phyloP scores from a whole-genome alignment of 2,329 filamentous ascomycete genomes.

The Cladosporium sp. region DNA sequence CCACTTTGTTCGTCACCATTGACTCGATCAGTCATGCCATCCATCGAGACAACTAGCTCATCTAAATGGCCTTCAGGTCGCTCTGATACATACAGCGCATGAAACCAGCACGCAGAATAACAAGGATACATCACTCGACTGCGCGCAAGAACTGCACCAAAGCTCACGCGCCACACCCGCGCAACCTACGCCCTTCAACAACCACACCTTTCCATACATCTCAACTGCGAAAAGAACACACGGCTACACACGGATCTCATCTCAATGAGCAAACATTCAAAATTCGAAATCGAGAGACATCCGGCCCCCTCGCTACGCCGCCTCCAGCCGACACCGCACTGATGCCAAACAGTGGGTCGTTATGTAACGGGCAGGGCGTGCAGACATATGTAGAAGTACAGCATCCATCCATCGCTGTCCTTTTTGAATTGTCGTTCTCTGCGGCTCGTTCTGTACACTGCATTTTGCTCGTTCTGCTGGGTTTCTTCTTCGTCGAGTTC shows the following conservation, averaged over 20 bases:
- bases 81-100: neutral
- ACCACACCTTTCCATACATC: neutral
- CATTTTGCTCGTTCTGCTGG: neutral
- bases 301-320: neutral
- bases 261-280: neutral
- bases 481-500: neutral
- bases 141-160: neutral
- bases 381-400: neutral
- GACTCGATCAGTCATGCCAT: neutral
- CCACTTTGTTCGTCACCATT: neutral
- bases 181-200: neutral
- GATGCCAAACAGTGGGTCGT: neutral
- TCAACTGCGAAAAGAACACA: neutral
- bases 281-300: neutral
- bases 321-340: neutral
- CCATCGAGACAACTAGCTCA: neutral
- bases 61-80: neutral
- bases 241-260: neutral
- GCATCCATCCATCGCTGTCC: neutral
- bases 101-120: neutral
- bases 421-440: neutral
- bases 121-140: neutral
- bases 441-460: neutral
- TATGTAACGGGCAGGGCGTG: neutral
- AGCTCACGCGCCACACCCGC: neutral